Conservation (phyloP, 148 eudicot species). For the Amaranthus palmeri region DNA sequence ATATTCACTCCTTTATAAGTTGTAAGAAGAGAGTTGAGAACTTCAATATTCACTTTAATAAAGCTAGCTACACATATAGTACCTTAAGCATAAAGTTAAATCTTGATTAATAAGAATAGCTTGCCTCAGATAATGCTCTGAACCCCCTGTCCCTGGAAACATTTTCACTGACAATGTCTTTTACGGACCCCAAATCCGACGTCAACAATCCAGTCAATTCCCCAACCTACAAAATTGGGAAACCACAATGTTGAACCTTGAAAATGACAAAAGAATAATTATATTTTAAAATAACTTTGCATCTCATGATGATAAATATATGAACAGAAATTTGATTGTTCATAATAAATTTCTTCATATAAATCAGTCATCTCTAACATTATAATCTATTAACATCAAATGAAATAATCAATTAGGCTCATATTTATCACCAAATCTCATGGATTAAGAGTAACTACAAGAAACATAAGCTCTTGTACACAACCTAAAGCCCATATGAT, state of each 20-base stretch:
- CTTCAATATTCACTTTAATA: conserved; percentile 9
- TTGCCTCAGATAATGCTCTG: conserved; percentile 99
- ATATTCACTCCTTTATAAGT: background rate
- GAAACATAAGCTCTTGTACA: background rate
- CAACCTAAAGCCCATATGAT: background rate
- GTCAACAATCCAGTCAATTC: conserved; percentile 91
- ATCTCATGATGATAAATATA: background rate
- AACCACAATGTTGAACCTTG: conserved; percentile 15
- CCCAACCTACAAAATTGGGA: conserved; percentile 58
- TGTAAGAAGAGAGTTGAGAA: background rate
- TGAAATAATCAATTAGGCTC: background rate
- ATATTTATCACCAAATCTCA: background rate
- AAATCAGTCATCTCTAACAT: too few relatives aligned
- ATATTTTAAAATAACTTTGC: background rate
- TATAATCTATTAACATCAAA: too few relatives aligned
- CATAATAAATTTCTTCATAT: background rate
- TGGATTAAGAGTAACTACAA: background rate
- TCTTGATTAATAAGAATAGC: conserved; percentile 67
- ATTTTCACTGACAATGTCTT: conserved; percentile 79
- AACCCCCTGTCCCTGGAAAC: conserved; percentile 96
- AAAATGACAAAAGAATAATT: background rate
- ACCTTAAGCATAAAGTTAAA: conserved; percentile 51
- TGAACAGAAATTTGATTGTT: background rate
- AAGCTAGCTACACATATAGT: conserved; percentile 24
- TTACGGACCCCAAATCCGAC: conserved; percentile 90